phyloP scores from a whole-genome alignment of 805 yeast genomes.

The Naumovozyma castellii region DNA sequence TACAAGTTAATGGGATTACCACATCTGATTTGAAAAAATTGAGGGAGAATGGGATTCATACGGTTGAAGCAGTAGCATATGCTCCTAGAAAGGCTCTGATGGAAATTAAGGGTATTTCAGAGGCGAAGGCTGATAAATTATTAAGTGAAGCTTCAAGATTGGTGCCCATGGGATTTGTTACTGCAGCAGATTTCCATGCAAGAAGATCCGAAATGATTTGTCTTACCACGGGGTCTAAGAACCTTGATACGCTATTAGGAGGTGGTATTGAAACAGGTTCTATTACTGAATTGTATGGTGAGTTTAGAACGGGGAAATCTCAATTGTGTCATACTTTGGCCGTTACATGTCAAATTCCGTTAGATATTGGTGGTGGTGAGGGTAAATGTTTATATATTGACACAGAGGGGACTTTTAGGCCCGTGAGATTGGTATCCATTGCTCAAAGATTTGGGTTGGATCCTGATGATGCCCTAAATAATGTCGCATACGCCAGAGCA shows the following conservation, averaged over 20 bases:
- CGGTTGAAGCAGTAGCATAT: conserved; percentile 88
- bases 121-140: conserved; percentile 84
- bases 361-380: conserved; percentile 97
- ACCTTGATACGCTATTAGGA: conserved; percentile 82
- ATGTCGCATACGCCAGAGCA: conserved; percentile 95
- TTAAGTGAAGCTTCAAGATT: conserved; percentile 72
- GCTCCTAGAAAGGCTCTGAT: conserved; percentile 76
- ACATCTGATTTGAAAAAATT: conserved; percentile 69
- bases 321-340: conserved; percentile 95
- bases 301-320: conserved; percentile 94
- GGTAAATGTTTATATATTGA: conserved; percentile 94
- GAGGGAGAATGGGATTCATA: conserved; percentile 73
- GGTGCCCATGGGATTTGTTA: conserved; percentile 94
- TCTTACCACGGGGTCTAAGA: conserved; percentile 90
- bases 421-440: conserved; percentile 78
- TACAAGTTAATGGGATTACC: conserved; percentile 77
- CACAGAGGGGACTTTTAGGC: conserved; percentile 95
- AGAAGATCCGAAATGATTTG: conserved; percentile 86
- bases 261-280: conserved; percentile 98
- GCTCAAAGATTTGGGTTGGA: conserved; percentile 87
- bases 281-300: conserved; percentile 93
- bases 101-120: conserved; percentile 84
- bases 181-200: conserved; percentile 89
- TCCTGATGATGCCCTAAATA: conserved; percentile 89
- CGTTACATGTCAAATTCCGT: conserved; percentile 91